These are phyloP conservation scores for Pelomyxa schiedti DNA, from an alignment of 78 protist species.

Conservation along the genomic window DNA sequence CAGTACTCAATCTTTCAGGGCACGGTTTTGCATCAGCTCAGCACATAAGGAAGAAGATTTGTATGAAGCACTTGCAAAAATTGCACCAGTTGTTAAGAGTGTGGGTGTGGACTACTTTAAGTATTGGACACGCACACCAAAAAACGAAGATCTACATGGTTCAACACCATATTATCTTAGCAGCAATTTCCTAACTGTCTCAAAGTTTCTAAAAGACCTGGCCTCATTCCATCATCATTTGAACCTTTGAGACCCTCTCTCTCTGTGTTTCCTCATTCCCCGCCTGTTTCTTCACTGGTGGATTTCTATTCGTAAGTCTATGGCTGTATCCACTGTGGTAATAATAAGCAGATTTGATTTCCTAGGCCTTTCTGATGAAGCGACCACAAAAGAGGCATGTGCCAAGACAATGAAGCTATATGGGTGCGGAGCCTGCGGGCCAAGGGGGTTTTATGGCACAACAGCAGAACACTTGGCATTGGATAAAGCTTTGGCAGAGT, in stretches of 20 bases:
- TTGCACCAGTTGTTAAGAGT: not conserved
- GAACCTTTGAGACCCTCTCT: no score
- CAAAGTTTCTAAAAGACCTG: no score
- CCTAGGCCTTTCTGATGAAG: not conserved
- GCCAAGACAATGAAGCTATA: conserved; percentile 49
- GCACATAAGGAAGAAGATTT: not conserved
- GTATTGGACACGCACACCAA: no score
- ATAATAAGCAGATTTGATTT: not conserved
- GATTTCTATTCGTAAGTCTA: not conserved
- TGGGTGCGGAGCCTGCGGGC: conserved; percentile 98
- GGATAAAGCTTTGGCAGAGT: conserved; percentile 62
- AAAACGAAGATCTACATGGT: no score
- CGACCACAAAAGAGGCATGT: not conserved
- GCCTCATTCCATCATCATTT: not conserved
- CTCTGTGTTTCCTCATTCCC: not conserved
- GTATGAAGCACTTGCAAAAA: not conserved
- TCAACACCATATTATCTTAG: no score
- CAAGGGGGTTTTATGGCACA: conserved; percentile 97
- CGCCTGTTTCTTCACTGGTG: not conserved
- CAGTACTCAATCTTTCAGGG: no score
- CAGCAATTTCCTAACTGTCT: no score
- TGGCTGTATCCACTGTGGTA: not conserved
- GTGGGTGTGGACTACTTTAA: no score
- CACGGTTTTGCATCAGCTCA: not conserved
- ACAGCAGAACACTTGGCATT: conserved; percentile 68